A percentile compares a stretch with the other conserved stretches of the same genome.
phyloP scores from a whole-genome alignment of 1,284 basidiomycete genomes.

The Leccinum griseonigrum region DNA sequence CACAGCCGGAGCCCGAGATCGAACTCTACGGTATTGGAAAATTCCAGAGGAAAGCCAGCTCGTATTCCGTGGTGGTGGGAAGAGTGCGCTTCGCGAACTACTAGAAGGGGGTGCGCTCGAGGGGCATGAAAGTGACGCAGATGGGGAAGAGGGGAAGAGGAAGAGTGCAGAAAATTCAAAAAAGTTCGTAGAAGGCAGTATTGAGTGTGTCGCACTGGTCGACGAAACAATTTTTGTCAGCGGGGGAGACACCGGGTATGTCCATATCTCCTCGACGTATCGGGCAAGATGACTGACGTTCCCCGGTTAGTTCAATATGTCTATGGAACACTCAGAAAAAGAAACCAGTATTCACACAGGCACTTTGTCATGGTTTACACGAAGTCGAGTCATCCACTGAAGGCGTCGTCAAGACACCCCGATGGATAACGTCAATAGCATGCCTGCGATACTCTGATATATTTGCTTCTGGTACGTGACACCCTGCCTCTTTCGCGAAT shows the following conservation, averaged over 20 bases:
- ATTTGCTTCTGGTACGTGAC: conserved; percentile 77
- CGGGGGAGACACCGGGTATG: conserved; percentile 93
- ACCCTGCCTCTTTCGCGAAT: not conserved
- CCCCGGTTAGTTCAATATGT: conserved; percentile 68
- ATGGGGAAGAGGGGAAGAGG: conserved; percentile 37
- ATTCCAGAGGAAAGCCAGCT: conserved; percentile 95
- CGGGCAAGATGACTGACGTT: conserved; percentile 1
- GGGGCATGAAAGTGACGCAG: conserved; percentile 49
- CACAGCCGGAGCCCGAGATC: conserved; percentile 87
- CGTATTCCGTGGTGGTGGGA: conserved; percentile 91
- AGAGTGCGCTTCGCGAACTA: conserved; percentile 75
- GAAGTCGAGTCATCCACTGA: conserved; percentile 68
- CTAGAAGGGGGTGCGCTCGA: conserved; percentile 71
- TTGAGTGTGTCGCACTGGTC: conserved; percentile 92
- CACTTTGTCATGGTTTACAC: conserved; percentile 86
- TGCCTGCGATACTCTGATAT: conserved; percentile 87
- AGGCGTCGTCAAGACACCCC: conserved; percentile 72
- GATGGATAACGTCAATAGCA: conserved; percentile 89
- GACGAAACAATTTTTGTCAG: conserved; percentile 92
- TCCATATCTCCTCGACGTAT: conserved; percentile 22
- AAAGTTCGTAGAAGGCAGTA: conserved; percentile 83
- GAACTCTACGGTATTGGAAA: conserved; percentile 95
- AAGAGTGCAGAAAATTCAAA: conserved; percentile 40
- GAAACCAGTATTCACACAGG: conserved; percentile 87
- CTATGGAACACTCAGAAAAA: conserved; percentile 96